Evolutionary conservation across 2,329 filamentous ascomycete genomes (phyloP).

Genomic region (Colletotrichum chrysophilum): DNA sequence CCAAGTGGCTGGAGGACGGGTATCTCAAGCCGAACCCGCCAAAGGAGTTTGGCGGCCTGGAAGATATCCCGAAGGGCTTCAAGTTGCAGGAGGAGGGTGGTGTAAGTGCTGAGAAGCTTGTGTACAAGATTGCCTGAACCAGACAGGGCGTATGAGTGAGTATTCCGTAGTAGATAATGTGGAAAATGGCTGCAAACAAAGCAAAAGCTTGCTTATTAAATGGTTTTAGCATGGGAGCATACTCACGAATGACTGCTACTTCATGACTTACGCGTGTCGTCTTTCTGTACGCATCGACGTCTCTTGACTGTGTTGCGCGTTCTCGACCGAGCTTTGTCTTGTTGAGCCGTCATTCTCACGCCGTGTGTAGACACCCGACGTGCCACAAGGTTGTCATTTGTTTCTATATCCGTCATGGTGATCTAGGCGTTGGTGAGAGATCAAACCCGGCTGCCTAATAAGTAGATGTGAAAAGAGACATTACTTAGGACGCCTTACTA

Average conservation of each 20-base stretch:
- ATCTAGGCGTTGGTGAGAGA: not conserved
- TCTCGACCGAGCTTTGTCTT: not conserved
- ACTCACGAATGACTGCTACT: fast-evolving
- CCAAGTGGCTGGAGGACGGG: constrained; percentile 5
- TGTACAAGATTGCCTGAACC: constrained; percentile 3
- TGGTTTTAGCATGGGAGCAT: not conserved
- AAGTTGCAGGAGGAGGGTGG: constrained; percentile 8
- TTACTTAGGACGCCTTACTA: no score
- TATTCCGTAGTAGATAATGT: not conserved
- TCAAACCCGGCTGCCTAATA: fast-evolving
- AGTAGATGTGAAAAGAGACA: not conserved
- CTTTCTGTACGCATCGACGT: not conserved
- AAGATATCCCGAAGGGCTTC: constrained; percentile 14
- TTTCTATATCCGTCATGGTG: not conserved
- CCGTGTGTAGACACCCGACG: fast-evolving
- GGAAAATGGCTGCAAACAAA: not conserved
- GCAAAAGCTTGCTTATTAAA: fast-evolving
- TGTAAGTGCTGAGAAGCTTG: constrained; percentile 14
- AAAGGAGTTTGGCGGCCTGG: constrained; percentile 8
- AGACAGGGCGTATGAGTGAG: not conserved
- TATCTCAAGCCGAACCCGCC: constrained; percentile 10
- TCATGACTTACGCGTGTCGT: fast-evolving
- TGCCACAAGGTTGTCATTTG: fast-evolving
- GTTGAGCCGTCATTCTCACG: not conserved
- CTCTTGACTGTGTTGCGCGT: not conserved